These are phyloP conservation scores for Silybum marianum DNA, from an alignment of 129 eudicot species.

Conservation along the genomic window DNA sequence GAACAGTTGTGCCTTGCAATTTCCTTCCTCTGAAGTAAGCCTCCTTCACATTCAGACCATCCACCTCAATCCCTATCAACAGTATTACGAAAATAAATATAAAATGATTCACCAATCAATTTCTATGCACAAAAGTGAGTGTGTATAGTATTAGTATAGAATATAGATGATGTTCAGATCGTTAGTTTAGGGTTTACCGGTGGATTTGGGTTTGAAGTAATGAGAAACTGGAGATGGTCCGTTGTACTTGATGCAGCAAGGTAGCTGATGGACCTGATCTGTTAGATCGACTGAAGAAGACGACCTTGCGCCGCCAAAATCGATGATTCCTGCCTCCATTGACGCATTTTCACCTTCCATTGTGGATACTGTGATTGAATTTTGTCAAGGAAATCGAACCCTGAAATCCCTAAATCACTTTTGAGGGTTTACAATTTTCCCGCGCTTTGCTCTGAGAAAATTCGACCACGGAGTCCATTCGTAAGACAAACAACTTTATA, in stretches of 20 bases:
- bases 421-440: conserved; percentile 3
- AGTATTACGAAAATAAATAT: neutral
- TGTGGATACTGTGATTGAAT: neutral
- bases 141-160: neutral
- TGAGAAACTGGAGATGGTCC: conserved; percentile 79
- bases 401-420: conserved; percentile 14
- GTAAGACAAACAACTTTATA: neutral
- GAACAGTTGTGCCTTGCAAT: conserved; percentile 73
- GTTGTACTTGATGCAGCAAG: conserved; percentile 83
- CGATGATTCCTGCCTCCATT: conserved; percentile 40
- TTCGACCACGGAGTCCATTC: neutral
- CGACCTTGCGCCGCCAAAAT: conserved; percentile 29
- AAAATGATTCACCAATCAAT: neutral
- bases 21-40: conserved; percentile 95
- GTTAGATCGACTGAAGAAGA: conserved; percentile 56
- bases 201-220: conserved; percentile 79
- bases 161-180: neutral
- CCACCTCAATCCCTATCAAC: conserved; percentile 63
- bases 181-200: conserved; percentile 44
- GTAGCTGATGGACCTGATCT: conserved; percentile 81
- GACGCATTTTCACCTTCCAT: conserved; percentile 31
- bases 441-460: conserved; percentile 17
- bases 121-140: neutral
- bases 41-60: conserved; percentile 75
- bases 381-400: neutral